These are phyloP conservation scores for Mycena filopes DNA, from an alignment of 768 basidiomycete species.

Conservation along the genomic window DNA sequence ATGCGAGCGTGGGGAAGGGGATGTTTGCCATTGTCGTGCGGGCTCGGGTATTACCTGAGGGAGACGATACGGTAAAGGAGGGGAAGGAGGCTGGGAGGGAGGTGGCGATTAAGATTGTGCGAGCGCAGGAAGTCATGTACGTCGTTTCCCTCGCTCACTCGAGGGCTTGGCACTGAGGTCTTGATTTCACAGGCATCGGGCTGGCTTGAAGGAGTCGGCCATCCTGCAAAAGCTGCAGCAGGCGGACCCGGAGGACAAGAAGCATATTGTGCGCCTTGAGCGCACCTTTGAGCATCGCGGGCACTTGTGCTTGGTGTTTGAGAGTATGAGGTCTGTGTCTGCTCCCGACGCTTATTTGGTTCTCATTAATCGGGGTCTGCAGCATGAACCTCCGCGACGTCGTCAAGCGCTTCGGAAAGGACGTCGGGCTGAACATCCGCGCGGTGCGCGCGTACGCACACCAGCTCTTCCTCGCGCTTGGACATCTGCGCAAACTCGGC, in stretches of 20 bases:
- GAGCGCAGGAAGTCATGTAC: slow-evolving; percentile 96
- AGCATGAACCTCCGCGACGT: slow-evolving; percentile 99
- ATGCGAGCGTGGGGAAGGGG: slow-evolving; percentile 94
- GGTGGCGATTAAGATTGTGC: slow-evolving; percentile 97
- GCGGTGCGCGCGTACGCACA: slow-evolving; percentile 99
- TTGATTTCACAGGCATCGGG: slow-evolving; percentile 78
- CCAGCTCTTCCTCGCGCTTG: slow-evolving; percentile 91
- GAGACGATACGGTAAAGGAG: slow-evolving; percentile 52
- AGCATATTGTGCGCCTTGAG: slow-evolving; percentile 93
- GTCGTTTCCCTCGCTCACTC: slow-evolving; percentile 43
- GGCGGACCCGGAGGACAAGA: slow-evolving; percentile 96
- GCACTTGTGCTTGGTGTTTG: slow-evolving; percentile 96
- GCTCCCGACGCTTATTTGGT: background rate
- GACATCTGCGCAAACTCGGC: slow-evolving; percentile 86
- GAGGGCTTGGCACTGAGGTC: slow-evolving; percentile 4
- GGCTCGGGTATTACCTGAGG: slow-evolving; percentile 71
- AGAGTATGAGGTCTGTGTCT: slow-evolving; percentile 86
- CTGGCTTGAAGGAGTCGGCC: slow-evolving; percentile 91
- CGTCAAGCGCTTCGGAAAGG: slow-evolving; percentile 97
- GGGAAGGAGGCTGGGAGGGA: slow-evolving; percentile 69
- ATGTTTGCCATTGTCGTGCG: slow-evolving; percentile 99
- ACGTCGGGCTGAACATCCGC: slow-evolving; percentile 94
- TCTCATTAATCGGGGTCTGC: slow-evolving; percentile 10
- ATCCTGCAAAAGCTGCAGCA: slow-evolving; percentile 89
- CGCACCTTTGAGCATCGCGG: slow-evolving; percentile 97